A percentile compares a stretch with the other conserved stretches of the same genome.
Conservation (phyloP, 2,329 filamentous ascomycete species). For the Penicillium occitanis region DNA sequence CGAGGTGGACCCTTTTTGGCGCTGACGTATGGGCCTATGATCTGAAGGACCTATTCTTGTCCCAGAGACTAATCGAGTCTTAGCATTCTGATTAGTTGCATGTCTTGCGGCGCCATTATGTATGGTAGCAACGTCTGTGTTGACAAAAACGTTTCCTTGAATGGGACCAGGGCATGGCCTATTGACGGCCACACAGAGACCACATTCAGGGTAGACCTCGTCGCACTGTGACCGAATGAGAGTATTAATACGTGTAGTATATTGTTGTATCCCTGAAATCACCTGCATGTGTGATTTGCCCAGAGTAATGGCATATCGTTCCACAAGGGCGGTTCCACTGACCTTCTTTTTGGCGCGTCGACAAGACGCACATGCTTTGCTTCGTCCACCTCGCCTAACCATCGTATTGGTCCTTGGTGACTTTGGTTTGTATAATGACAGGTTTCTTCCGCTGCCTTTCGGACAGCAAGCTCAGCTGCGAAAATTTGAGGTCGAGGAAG, state of each 20-base stretch:
- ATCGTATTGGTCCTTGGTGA: neutral
- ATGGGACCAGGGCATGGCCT: slow-evolving; percentile 12
- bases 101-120: neutral
- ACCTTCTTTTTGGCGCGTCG: slow-evolving; percentile 18
- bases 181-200: slow-evolving; percentile 10
- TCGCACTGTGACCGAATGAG: slow-evolving; percentile 2
- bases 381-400: slow-evolving; percentile 12
- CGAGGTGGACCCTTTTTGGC: neutral
- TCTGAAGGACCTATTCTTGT: too few relatives aligned
- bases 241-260: neutral
- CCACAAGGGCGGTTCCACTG: neutral
- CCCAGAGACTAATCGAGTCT: neutral
- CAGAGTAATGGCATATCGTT: neutral
- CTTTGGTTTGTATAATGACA: neutral
- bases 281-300: neutral
- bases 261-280: neutral
- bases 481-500: neutral
- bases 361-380: slow-evolving; percentile 16
- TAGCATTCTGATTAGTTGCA: neutral
- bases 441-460: neutral
- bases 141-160: slow-evolving; percentile 15
- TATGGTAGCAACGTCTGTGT: slow-evolving; percentile 1
- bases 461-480: neutral
- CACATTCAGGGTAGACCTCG: slow-evolving; percentile 17
- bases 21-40: neutral